Evolutionary conservation across 2,329 filamentous ascomycete species (phyloP).

Genomic region (Orbilia quercus): DNA sequence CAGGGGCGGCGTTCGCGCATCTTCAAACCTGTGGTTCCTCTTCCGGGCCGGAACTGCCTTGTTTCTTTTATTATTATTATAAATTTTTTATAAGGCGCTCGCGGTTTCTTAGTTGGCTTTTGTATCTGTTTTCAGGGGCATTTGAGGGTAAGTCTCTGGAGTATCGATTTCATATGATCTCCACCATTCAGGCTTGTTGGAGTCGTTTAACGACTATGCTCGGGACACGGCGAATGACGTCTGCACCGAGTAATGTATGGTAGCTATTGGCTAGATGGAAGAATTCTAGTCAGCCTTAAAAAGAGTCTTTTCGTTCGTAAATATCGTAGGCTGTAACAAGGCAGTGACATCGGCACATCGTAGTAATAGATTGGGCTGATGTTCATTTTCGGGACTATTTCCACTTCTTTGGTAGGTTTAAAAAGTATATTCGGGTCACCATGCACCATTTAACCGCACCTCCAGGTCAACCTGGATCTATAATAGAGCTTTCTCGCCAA

Average conservation of each 20-base stretch:
- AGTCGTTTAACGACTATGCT: background rate
- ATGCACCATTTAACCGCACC: too few relatives aligned
- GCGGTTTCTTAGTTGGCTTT: constrained; percentile 11
- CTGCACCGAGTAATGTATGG: constrained; percentile 36
- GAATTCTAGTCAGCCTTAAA: constrained; percentile 27
- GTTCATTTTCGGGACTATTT: too few relatives aligned
- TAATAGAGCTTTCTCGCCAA: too few relatives aligned
- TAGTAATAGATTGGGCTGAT: too few relatives aligned
- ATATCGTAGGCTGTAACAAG: background rate
- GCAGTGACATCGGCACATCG: background rate
- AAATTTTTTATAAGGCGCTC: background rate
- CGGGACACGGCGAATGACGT: background rate
- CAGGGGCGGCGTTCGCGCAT: constrained; percentile 46
- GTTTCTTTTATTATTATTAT: background rate
- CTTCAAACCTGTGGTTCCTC: constrained; percentile 33
- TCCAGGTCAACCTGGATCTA: too few relatives aligned
- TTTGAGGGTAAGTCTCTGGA: constrained; percentile 4
- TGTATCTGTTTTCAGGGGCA: constrained; percentile 7
- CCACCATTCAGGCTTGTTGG: background rate
- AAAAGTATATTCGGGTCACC: too few relatives aligned
- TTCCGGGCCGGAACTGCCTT: constrained; percentile 10
- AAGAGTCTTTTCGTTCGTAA: background rate
- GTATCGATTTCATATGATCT: background rate
- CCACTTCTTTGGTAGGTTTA: too few relatives aligned
- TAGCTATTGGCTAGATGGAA: constrained; percentile 43